Percentiles rank a stretch among this genome's conserved stretches.
These are phyloP conservation scores for Myriosclerotinia curreyana DNA, from an alignment of 2,329 filamentous ascomycete genomes.

Conservation along the genomic window DNA sequence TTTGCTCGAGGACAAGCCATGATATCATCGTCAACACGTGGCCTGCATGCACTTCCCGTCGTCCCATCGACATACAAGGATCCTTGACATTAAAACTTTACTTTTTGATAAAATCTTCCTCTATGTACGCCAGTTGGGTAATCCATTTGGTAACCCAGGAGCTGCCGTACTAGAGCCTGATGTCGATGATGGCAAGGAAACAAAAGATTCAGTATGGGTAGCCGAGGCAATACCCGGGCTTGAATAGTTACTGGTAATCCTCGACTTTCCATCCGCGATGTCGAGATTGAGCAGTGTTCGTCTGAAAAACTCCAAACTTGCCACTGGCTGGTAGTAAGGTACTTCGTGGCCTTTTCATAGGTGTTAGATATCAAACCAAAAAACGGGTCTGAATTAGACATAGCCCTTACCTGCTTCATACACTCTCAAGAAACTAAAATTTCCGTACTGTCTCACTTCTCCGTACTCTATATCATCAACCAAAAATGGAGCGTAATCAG, in stretches of 20 bases:
- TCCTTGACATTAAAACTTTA: background rate
- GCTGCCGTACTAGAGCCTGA: constrained; percentile 15
- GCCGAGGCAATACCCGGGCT: constrained; percentile 27
- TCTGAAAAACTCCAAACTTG: constrained; percentile 35
- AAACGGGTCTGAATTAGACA: background rate
- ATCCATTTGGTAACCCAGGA: constrained; percentile 12
- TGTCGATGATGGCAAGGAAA: constrained; percentile 27
- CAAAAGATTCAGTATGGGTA: constrained; percentile 30
- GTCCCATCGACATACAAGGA: background rate
- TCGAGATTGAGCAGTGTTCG: constrained; percentile 35
- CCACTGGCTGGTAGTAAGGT: constrained; percentile 34
- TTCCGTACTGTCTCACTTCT: constrained; percentile 58
- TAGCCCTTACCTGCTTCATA: constrained; percentile 32
- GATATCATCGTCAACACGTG: constrained; percentile 15
- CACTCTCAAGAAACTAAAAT: constrained; percentile 39
- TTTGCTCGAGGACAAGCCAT: background rate
- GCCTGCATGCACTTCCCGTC: constrained; percentile 19
- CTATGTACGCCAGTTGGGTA: constrained; percentile 1
- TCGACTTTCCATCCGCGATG: constrained; percentile 45
- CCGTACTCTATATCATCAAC: constrained; percentile 55
- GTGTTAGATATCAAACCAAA: constrained; percentile 9
- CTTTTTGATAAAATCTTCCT: background rate
- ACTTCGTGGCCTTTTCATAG: constrained; percentile 30
- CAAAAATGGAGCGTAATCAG: constrained; percentile 56
- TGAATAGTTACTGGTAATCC: constrained; percentile 28